A percentile compares a stretch with the other conserved stretches of the same genome.
phyloP scores from a whole-genome alignment of 208 protist species.

The Crithidia fasciculata region DNA sequence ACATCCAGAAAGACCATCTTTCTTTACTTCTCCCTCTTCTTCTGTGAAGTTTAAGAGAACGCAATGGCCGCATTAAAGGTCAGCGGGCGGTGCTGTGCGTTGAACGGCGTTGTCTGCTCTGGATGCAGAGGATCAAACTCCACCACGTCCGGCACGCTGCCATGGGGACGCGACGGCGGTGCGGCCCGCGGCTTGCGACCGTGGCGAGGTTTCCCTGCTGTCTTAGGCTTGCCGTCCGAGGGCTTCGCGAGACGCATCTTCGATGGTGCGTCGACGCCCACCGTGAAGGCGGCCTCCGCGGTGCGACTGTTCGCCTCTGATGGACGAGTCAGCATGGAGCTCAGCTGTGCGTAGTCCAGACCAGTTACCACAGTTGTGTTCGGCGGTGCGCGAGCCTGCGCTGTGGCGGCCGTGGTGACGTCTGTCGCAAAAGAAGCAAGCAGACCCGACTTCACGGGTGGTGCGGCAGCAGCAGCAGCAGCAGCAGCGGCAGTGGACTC shows the following conservation, averaged over 20 bases:
- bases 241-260: not conserved
- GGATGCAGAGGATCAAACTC: slow-evolving; percentile 26
- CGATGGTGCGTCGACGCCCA: too few relatives aligned
- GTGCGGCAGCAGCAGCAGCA: too few relatives aligned
- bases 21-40: not conserved
- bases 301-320: not conserved
- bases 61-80: slow-evolving; percentile 32
- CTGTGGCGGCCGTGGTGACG: not conserved
- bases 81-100: slow-evolving; percentile 24
- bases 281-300: too few relatives aligned
- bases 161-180: not conserved
- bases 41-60: not conserved
- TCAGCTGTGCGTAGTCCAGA: not conserved
- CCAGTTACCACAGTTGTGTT: not conserved
- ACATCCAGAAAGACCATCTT: not conserved
- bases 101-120: slow-evolving; percentile 33
- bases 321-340: not conserved
- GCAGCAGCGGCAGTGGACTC: too few relatives aligned
- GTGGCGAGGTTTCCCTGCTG: not conserved
- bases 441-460: too few relatives aligned
- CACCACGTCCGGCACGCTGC: not conserved
- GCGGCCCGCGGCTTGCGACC: not conserved
- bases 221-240: not conserved
- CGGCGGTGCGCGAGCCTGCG: not conserved
- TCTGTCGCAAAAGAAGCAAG: too few relatives aligned